These are phyloP conservation scores for Ceratonia siliqua DNA, from an alignment of 306 rosid genomes.

Conservation along the genomic window DNA sequence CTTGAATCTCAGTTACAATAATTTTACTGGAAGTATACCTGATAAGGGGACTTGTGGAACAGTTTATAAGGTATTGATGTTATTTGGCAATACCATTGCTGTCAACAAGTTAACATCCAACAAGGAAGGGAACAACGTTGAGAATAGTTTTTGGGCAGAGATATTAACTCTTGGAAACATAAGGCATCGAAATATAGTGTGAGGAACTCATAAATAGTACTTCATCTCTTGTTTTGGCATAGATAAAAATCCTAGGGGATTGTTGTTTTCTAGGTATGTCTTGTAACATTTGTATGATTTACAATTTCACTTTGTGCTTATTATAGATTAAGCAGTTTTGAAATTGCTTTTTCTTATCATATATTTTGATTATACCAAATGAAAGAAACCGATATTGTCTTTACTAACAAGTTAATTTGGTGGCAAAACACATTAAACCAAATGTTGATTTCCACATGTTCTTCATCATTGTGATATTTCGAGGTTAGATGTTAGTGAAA, in stretches of 20 bases:
- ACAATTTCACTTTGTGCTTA: not conserved
- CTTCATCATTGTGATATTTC: not conserved
- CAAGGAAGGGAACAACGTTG: conserved; percentile 82
- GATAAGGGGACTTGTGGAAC: conserved; percentile 88
- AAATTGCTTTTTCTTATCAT: not conserved
- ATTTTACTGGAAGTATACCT: conserved; percentile 75
- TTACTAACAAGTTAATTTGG: not conserved
- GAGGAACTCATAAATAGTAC: not conserved
- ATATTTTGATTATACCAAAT: not conserved
- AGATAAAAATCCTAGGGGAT: not conserved
- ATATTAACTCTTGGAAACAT: conserved; percentile 87
- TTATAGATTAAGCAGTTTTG: not conserved
- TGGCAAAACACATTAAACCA: not conserved
- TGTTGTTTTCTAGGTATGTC: not conserved
- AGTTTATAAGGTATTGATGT: conserved; percentile 83
- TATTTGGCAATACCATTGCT: conserved; percentile 72
- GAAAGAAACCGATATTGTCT: not conserved
- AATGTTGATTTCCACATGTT: not conserved
- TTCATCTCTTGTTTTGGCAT: not conserved
- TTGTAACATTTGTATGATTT: not conserved
- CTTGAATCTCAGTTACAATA: conserved; percentile 85
- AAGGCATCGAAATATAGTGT: conserved; percentile 62
- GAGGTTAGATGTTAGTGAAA: not conserved
- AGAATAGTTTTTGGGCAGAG: conserved; percentile 85
- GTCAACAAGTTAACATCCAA: conserved; percentile 87